These are phyloP conservation scores for Flaveria bidentis DNA, from an alignment of 129 eudicot genomes.

Conservation along the genomic window DNA sequence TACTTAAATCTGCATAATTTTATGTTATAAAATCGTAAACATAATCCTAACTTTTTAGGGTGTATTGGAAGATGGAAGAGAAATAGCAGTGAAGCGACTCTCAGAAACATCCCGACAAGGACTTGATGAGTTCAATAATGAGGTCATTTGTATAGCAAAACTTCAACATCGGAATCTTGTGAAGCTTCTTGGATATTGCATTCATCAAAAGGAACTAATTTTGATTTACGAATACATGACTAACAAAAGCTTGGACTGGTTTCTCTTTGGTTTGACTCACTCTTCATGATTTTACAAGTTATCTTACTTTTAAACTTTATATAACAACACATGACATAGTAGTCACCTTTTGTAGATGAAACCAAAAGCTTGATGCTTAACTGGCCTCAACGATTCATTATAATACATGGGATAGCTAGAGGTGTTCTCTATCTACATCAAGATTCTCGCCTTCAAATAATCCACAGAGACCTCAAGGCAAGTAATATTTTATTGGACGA, in stretches of 20 bases:
- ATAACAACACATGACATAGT: neutral
- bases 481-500: constrained; percentile 40
- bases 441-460: constrained; percentile 48
- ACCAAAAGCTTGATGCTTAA: constrained; percentile 21
- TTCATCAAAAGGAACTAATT: constrained; percentile 15
- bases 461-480: constrained; percentile 50
- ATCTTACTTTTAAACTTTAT: neutral
- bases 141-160: constrained; percentile 19
- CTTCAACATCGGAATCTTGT: constrained; percentile 35
- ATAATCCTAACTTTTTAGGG: constrained; percentile 15
- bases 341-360: constrained; percentile 22
- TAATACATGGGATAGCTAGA: constrained; percentile 45
- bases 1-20: neutral
- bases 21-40: too few relatives aligned
- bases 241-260: constrained; percentile 18
- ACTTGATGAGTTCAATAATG: constrained; percentile 30
- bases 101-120: constrained; percentile 21
- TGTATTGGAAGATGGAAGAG: constrained; percentile 19
- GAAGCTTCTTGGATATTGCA: constrained; percentile 31
- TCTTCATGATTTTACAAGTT: neutral
- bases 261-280: neutral
- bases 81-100: constrained; percentile 25
- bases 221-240: constrained; percentile 24
- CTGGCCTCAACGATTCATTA: constrained; percentile 37
- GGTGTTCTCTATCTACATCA: constrained; percentile 55